These are phyloP conservation scores for Polytolypa hystricis DNA, from an alignment of 2,329 filamentous ascomycete genomes.

Conservation along the genomic window DNA sequence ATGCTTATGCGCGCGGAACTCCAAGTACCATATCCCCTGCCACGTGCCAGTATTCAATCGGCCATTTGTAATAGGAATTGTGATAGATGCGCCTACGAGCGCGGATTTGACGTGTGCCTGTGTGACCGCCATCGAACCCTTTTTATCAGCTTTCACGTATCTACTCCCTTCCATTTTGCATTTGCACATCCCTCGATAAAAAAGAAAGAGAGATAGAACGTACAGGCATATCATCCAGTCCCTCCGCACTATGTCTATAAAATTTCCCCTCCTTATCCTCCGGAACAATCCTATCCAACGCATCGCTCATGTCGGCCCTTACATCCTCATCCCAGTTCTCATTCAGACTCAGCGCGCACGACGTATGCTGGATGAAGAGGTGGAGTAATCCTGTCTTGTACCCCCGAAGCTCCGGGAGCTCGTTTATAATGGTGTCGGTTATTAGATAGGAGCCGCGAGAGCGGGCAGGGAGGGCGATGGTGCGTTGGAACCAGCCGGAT, in stretches of 20 bases:
- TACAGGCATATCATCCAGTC: constrained; percentile 86
- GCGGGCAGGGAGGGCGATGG: constrained; percentile 64
- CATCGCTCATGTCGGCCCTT: constrained; percentile 86
- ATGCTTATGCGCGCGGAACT: constrained; percentile 71
- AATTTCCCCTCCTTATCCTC: constrained; percentile 64
- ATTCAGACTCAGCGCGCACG: constrained; percentile 79
- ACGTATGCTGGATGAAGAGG: constrained; percentile 92
- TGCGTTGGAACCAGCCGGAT: constrained; percentile 64
- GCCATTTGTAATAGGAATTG: constrained; percentile 81
- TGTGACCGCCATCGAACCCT: too few species aligned
- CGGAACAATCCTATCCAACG: constrained; percentile 79
- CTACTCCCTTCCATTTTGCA: too few species aligned
- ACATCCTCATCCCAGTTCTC: constrained; percentile 86
- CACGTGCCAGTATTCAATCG: constrained; percentile 55
- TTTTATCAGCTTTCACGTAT: too few species aligned
- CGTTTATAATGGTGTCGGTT: constrained; percentile 59
- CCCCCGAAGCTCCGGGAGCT: constrained; percentile 65
- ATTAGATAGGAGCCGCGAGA: constrained; percentile 81
- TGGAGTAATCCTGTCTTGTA: constrained; percentile 83
- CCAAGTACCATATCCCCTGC: constrained; percentile 80
- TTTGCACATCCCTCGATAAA: not conserved
- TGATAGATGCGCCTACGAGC: constrained; percentile 77
- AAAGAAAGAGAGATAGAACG: constrained; percentile 18
- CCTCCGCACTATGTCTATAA: constrained; percentile 82
- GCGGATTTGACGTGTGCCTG: constrained; percentile 88